Conservation (phyloP, 2,329 filamentous ascomycete genomes). For the Nemania sp. region DNA sequence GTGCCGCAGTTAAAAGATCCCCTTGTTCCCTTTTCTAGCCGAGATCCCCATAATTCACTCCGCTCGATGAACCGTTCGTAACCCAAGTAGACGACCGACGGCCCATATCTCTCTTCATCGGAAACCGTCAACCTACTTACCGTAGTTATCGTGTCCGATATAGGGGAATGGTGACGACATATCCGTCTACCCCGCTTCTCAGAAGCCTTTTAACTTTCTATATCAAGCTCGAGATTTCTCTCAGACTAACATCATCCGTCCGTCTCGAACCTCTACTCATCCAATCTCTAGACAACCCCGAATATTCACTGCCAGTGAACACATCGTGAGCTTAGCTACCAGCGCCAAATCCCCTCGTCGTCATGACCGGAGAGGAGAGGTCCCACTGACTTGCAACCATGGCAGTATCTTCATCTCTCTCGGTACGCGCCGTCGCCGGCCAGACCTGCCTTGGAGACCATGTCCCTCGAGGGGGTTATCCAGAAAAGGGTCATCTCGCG, state of each 20-base stretch:
- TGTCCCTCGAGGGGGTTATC: constrained; percentile 39
- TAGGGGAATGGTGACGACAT: constrained; percentile 33
- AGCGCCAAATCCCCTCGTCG: constrained; percentile 17
- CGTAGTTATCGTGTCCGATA: constrained; percentile 17
- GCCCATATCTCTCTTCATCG: constrained; percentile 12
- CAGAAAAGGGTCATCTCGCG: constrained; percentile 31
- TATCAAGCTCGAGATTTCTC: constrained; percentile 2
- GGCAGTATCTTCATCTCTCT: constrained; percentile 30
- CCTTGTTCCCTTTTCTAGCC: constrained; percentile 4
- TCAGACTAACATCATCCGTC: neutral
- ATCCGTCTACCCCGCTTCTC: constrained; percentile 29
- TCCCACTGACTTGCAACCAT: constrained; percentile 23
- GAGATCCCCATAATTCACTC: constrained; percentile 13
- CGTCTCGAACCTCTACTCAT: neutral
- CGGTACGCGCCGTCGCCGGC: constrained; percentile 38
- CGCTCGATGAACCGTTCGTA: neutral
- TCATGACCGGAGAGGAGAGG: neutral
- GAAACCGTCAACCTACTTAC: neutral
- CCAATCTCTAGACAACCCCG: neutral
- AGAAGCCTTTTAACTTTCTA: too few relatives aligned
- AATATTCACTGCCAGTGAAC: constrained; percentile 14
- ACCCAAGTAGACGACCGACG: neutral
- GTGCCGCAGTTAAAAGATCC: too few relatives aligned
- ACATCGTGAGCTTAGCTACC: constrained; percentile 34
- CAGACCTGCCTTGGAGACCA: constrained; percentile 31